Evolutionary conservation across 768 basidiomycete species (phyloP).

Genomic region (Lactarius psammicola): DNA sequence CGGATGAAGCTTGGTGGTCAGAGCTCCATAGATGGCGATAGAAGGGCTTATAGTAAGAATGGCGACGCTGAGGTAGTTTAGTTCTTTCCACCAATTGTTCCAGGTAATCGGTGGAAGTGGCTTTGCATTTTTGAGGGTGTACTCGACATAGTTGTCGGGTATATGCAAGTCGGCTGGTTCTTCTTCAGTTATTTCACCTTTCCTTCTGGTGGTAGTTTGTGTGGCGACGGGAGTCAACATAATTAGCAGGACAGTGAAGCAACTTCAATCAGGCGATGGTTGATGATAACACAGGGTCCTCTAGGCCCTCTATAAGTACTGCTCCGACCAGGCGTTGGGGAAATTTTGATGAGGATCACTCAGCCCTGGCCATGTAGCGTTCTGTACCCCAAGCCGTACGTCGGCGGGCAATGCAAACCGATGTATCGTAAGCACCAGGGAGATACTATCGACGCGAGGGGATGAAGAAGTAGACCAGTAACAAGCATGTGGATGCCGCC

Average conservation of each 20-base stretch:
- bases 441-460: not conserved
- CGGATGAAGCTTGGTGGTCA: conserved; percentile 60
- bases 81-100: conserved; percentile 48
- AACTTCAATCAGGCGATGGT: not conserved
- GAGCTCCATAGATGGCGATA: conserved; percentile 69
- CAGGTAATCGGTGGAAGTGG: conserved; percentile 46
- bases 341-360: not conserved
- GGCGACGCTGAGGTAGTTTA: conserved; percentile 73
- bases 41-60: conserved; percentile 74
- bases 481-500: not conserved
- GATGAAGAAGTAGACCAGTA: not conserved
- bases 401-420: not conserved
- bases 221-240: not conserved
- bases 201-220: not conserved
- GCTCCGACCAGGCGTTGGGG: not conserved
- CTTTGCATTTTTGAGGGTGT: conserved; percentile 48
- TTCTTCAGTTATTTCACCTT: conserved; percentile 14
- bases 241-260: not conserved
- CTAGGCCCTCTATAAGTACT: not conserved
- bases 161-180: conserved; percentile 39
- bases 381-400: not conserved
- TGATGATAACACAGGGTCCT: not conserved
- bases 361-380: not conserved
- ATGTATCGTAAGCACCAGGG: not conserved
- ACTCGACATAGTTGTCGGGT: conserved; percentile 55